Evolutionary conservation across 371 early-diverging fungal genomes (phyloP).

Genomic region (Apophysomyces ossiformis): DNA sequence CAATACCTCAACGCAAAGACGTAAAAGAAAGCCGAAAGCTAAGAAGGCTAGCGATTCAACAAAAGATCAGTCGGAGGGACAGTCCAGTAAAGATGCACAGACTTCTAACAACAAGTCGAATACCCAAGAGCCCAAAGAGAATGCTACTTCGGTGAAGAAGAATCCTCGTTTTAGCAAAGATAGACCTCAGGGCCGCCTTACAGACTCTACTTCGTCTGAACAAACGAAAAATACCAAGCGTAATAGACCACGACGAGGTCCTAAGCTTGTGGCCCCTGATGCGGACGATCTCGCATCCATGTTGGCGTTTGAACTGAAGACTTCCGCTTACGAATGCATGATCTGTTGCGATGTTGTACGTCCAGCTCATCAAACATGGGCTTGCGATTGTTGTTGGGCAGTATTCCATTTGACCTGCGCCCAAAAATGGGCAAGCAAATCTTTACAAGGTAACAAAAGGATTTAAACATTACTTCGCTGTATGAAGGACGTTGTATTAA

Average conservation of each 20-base stretch:
- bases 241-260: conserved; percentile 2
- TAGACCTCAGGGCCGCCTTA: conserved; percentile 45
- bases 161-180: conserved; percentile 33
- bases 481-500: neutral
- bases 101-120: neutral
- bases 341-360: conserved; percentile 88
- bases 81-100: neutral
- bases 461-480: neutral
- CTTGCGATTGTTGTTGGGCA: conserved; percentile 88
- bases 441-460: conserved; percentile 54
- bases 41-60: neutral
- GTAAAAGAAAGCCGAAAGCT: conserved; percentile 15
- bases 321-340: conserved; percentile 90
- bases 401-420: conserved; percentile 87
- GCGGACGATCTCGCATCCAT: conserved; percentile 62
- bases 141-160: neutral
- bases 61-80: neutral
- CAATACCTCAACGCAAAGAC: neutral
- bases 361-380: conserved; percentile 76
- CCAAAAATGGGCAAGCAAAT: conserved; percentile 75
- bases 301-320: conserved; percentile 66
- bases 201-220: conserved; percentile 19
- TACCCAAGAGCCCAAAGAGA: neutral
- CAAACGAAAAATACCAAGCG: neutral
- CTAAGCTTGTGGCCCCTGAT: conserved; percentile 20